These are phyloP conservation scores for Sarcocystis neurona DNA, from an alignment of 169 alveolate species.

Conservation along the genomic window DNA sequence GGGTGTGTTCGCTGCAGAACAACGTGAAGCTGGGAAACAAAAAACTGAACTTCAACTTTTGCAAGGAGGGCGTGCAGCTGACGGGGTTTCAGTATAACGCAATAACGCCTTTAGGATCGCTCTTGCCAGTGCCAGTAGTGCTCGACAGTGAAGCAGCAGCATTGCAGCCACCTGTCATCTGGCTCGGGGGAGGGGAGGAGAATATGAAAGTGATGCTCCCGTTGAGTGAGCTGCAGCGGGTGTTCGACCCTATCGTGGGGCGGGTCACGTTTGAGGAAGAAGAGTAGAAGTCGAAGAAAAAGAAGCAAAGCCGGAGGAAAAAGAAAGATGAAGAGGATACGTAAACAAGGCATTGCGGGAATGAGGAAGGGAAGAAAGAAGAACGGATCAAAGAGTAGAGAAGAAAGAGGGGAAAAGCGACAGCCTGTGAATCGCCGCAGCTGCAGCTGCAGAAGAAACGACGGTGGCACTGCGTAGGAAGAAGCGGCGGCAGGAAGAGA, in stretches of 20 bases:
- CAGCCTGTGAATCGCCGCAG: too few species aligned
- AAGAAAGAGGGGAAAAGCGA: neutral
- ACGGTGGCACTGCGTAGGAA: too few species aligned
- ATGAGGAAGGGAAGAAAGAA: neutral
- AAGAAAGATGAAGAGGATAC: neutral
- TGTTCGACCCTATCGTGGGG: conserved; percentile 40
- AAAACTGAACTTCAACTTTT: conserved; percentile 40
- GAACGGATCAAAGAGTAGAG: neutral
- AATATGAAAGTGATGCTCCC: neutral
- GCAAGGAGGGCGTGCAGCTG: conserved; percentile 12
- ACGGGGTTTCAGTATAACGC: conserved; percentile 47
- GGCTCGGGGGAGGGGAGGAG: conserved; percentile 51
- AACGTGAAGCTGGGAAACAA: conserved; percentile 48
- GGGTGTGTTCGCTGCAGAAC: neutral
- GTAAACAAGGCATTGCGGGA: neutral
- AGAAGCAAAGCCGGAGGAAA: neutral
- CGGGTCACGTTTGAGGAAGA: conserved; percentile 16
- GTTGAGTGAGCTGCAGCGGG: conserved; percentile 1
- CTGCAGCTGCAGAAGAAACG: too few species aligned
- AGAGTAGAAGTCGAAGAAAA: neutral
- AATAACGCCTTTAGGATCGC: conserved; percentile 23
- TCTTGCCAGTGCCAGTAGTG: neutral
- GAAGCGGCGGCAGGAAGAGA: too few species aligned
- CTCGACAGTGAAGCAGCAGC: neutral
- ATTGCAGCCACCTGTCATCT: neutral